These are phyloP conservation scores for Lepidium didymum DNA, from an alignment of 345 rosid species.

Conservation along the genomic window DNA sequence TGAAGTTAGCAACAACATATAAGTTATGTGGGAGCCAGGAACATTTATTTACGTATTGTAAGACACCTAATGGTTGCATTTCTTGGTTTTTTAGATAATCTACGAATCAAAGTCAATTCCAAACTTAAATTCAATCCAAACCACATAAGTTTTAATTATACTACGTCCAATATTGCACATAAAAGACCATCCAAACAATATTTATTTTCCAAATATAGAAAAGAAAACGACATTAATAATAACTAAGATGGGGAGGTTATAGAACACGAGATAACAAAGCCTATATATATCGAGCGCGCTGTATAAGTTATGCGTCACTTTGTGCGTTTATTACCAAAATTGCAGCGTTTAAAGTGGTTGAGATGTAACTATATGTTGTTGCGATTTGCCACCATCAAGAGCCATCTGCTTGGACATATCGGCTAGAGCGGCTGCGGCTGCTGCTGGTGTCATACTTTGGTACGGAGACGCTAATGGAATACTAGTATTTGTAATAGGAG, in stretches of 20 bases:
- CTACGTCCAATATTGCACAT: neutral
- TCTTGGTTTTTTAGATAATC: neutral
- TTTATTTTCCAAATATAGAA: neutral
- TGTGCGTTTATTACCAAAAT: constrained; percentile 1
- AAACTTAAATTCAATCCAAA: neutral
- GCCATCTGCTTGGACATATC: constrained; percentile 53
- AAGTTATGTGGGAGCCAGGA: neutral
- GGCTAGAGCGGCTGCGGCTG: constrained; percentile 41
- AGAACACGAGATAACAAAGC: neutral
- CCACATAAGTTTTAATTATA: neutral
- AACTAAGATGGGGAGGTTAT: neutral
- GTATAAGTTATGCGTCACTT: neutral
- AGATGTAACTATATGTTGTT: constrained; percentile 27
- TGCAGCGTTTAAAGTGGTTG: constrained; percentile 27
- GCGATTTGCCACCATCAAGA: constrained; percentile 29
- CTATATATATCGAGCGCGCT: constrained; percentile 8
- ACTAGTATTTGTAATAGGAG: constrained; percentile 21
- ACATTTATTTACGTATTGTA: neutral
- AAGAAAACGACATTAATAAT: neutral
- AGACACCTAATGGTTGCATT: neutral
- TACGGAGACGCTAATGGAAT: constrained; percentile 47
- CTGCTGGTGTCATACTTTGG: constrained; percentile 57
- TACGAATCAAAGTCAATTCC: neutral
- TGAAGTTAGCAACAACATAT: neutral
- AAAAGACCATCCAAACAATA: neutral